A percentile compares a stretch with the other conserved stretches of the same genome.
Conservation (phyloP, 2,329 filamentous ascomycete genomes). For the Intubia oerlemansii region DNA sequence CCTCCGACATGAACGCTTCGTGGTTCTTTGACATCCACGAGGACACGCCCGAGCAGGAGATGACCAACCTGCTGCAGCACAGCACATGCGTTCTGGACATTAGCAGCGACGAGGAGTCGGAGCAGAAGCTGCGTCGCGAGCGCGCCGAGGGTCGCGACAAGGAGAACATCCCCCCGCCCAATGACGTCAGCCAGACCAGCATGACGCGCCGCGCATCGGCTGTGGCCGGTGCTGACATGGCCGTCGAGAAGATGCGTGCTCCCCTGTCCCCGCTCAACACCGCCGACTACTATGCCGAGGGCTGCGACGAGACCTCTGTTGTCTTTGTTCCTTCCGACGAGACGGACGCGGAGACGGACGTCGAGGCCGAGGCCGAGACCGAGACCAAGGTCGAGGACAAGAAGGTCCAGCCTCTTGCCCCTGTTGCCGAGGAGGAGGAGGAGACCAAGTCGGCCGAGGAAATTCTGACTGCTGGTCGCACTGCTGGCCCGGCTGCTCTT, state of each 20-base stretch:
- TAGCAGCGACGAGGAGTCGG: constrained; percentile 63
- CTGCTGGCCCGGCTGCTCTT: constrained; percentile 22
- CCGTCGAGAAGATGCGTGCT: constrained; percentile 40
- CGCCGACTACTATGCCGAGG: constrained; percentile 44
- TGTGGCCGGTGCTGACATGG: constrained; percentile 20
- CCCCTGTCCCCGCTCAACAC: constrained; percentile 47
- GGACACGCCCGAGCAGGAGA: constrained; percentile 74
- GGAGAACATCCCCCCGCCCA: constrained; percentile 71
- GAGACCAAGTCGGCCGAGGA: constrained; percentile 14
- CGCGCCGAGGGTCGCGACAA: constrained; percentile 50
- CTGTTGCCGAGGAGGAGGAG: background rate
- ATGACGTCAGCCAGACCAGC: constrained; percentile 39
- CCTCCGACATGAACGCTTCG: constrained; percentile 31
- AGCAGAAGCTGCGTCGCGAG: constrained; percentile 28
- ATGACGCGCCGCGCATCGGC: background rate
- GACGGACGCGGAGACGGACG: constrained; percentile 1
- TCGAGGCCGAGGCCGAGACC: too few species aligned
- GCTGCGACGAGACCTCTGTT: constrained; percentile 39
- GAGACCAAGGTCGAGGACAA: constrained; percentile 7
- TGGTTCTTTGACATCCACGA: constrained; percentile 95
- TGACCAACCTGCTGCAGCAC: constrained; percentile 85
- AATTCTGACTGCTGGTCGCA: constrained; percentile 16
- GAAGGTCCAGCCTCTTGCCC: background rate
- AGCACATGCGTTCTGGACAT: constrained; percentile 74
- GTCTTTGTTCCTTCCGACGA: constrained; percentile 32